Evolutionary conservation across 768 basidiomycete species (phyloP).

Genomic region (Cubamyces lactineus): DNA sequence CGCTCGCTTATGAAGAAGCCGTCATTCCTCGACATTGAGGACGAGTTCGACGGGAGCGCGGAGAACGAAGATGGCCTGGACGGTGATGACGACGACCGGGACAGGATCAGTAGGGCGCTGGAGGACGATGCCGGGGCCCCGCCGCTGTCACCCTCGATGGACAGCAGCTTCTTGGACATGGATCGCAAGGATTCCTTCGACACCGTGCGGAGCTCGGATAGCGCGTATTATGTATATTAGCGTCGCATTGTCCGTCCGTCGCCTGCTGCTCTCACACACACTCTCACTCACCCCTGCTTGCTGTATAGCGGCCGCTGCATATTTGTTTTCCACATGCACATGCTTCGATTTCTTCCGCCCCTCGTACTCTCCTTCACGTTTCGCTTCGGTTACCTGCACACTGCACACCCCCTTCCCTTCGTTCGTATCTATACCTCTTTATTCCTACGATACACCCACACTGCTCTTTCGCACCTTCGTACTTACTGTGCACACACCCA

Average conservation of each 20-base stretch:
- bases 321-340: too few species aligned
- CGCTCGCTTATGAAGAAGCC: conserved; percentile 66
- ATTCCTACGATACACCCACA: conserved; percentile 25
- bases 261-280: neutral
- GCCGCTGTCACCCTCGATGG: conserved; percentile 25
- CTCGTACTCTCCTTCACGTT: neutral
- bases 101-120: neutral
- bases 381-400: neutral
- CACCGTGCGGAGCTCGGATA: conserved; percentile 37
- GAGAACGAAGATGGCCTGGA: conserved; percentile 13
- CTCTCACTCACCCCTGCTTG: neutral
- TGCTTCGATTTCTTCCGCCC: neutral
- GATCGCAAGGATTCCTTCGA: conserved; percentile 44
- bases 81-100: too few species aligned
- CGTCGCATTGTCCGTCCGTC: neutral
- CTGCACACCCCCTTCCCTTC: conserved; percentile 12
- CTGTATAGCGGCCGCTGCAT: neutral
- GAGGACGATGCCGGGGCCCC: conserved; percentile 6
- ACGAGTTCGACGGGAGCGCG: conserved; percentile 32
- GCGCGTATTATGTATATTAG: conserved; percentile 34
- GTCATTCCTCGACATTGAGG: conserved; percentile 71
- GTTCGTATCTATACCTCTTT: conserved; percentile 30
- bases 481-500: conserved; percentile 8
- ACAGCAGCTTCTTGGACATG: conserved; percentile 47
- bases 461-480: conserved; percentile 4